Percentiles rank a stretch among this genome's conserved stretches.
These are phyloP conservation scores for Vinca minor DNA, from an alignment of 257 asterid species.

Conservation along the genomic window DNA sequence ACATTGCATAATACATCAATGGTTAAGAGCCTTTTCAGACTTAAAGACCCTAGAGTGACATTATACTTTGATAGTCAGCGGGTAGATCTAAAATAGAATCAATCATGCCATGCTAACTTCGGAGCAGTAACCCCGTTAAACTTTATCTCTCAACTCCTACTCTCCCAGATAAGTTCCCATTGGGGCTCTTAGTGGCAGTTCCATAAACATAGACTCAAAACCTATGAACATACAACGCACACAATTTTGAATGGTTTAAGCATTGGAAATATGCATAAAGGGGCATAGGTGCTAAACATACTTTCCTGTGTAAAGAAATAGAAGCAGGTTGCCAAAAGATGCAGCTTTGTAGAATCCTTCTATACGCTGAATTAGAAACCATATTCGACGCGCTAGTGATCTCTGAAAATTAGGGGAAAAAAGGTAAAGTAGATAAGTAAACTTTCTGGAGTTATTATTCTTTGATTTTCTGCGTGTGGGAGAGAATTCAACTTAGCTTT, in stretches of 20 bases:
- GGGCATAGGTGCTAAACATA: constrained; percentile 16
- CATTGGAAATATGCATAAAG: neutral
- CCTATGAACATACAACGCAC: neutral
- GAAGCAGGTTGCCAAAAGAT: constrained; percentile 79
- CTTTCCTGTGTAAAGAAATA: constrained; percentile 93
- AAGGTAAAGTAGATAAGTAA: neutral
- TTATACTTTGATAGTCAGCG: neutral
- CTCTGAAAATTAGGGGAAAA: constrained; percentile 36
- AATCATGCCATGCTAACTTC: neutral
- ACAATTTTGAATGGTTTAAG: neutral
- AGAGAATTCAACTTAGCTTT: neutral
- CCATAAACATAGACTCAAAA: neutral
- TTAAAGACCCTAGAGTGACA: neutral
- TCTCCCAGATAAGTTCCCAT: neutral
- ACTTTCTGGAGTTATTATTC: neutral
- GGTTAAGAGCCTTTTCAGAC: neutral
- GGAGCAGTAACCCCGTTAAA: neutral
- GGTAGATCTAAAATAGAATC: neutral
- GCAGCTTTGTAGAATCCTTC: constrained; percentile 91
- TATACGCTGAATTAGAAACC: constrained; percentile 70
- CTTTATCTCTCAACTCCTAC: neutral
- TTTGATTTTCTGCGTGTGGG: neutral
- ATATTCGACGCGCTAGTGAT: constrained; percentile 66
- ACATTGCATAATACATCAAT: neutral
- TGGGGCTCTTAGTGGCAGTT: neutral